phyloP scores from a whole-genome alignment of 805 yeast species.

The Citeromyces matritensis region DNA sequence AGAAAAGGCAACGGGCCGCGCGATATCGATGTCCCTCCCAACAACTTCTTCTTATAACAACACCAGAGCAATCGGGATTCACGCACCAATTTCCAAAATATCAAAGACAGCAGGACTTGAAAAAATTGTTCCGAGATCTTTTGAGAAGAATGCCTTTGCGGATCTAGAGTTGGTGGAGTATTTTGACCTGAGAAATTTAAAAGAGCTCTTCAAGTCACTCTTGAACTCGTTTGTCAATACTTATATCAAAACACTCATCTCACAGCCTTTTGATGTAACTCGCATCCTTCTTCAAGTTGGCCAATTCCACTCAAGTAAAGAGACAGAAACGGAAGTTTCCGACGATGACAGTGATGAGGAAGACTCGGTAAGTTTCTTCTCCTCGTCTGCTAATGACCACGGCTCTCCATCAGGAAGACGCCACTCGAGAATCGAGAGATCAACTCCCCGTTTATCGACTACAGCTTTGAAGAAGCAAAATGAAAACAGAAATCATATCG shows the following conservation, averaged over 20 bases:
- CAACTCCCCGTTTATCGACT: neutral
- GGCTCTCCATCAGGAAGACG: constrained; percentile 8
- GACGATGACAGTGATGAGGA: constrained; percentile 8
- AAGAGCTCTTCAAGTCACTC: constrained; percentile 40
- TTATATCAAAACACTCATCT: constrained; percentile 51
- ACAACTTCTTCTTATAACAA: constrained; percentile 7
- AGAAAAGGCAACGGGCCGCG: constrained; percentile 15
- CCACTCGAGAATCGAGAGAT: constrained; percentile 14
- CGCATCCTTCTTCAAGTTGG: constrained; percentile 74
- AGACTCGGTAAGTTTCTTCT: constrained; percentile 19
- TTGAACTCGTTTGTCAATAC: constrained; percentile 47
- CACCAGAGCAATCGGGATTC: constrained; percentile 1
- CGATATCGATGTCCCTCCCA: constrained; percentile 17
- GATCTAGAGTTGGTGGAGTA: constrained; percentile 57
- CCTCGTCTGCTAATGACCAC: constrained; percentile 7
- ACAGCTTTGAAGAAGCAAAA: neutral
- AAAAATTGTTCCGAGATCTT: neutral
- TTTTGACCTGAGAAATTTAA: constrained; percentile 41
- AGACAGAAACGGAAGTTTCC: constrained; percentile 1
- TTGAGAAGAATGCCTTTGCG: constrained; percentile 22
- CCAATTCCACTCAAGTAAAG: constrained; percentile 18
- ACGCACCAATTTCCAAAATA: neutral
- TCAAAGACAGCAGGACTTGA: neutral
- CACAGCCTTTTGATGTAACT: constrained; percentile 84
- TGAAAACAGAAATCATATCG: constrained; percentile 14